Percentiles rank a stretch among this genome's conserved stretches.
phyloP scores from a whole-genome alignment of 371 early-diverging fungal species.

The Zychaea mexicana region DNA sequence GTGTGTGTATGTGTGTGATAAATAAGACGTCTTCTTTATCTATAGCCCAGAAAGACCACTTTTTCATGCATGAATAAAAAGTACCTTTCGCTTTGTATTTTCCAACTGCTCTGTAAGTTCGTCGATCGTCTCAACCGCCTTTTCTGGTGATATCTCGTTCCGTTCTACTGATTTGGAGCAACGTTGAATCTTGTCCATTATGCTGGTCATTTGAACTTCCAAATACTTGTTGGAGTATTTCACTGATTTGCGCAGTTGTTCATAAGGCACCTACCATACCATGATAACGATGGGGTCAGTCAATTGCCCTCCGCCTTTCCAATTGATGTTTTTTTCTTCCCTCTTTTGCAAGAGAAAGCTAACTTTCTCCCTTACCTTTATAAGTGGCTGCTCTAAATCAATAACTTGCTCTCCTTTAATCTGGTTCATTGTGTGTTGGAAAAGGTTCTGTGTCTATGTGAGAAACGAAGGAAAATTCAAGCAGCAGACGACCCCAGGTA shows the following conservation, averaged over 20 bases:
- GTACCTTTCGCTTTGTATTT: constrained; percentile 75
- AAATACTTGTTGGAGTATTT: constrained; percentile 78
- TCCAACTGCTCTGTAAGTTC: constrained; percentile 66
- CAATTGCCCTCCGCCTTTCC: neutral
- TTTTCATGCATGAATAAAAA: neutral
- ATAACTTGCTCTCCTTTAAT: constrained; percentile 78
- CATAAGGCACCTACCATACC: constrained; percentile 79
- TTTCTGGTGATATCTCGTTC: constrained; percentile 39
- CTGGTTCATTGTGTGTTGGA: constrained; percentile 63
- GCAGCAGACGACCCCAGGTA: neutral
- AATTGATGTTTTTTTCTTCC: constrained; percentile 3
- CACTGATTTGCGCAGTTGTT: constrained; percentile 84
- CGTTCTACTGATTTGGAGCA: constrained; percentile 33
- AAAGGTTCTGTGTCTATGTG: neutral
- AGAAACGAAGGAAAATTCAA: neutral
- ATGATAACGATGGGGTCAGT: too few relatives aligned
- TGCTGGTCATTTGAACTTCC: constrained; percentile 74
- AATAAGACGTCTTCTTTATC: too few relatives aligned
- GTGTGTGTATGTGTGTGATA: neutral
- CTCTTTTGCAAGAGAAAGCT: too few relatives aligned
- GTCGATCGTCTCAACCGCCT: constrained; percentile 61
- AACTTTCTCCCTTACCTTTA: constrained; percentile 82
- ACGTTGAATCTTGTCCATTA: constrained; percentile 47
- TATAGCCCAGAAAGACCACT: too few relatives aligned
- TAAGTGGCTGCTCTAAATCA: constrained; percentile 85